Evolutionary conservation across 495 filamentous ascomycete genomes (phyloP), one percentile per base, ranked within the genome.

Genomic region (Mytilinidion resinicola): DNA sequence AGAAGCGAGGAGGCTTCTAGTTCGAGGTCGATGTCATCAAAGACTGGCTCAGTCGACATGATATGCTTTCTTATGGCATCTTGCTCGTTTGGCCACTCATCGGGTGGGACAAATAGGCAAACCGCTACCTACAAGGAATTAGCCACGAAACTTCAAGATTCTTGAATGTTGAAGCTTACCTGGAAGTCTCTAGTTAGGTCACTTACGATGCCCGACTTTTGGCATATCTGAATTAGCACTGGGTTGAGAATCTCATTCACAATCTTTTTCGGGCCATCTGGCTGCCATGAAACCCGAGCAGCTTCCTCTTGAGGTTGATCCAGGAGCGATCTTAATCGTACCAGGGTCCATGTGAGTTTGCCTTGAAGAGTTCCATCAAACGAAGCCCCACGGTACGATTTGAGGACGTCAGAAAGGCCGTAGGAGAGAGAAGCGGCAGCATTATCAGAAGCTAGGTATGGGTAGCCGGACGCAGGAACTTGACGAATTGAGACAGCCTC

Each of bases 81-180:
- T 4, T 62, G 30, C 17, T 62, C 56, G 12, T 11, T 10, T 9
- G 63, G 52, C 63, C 63, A 66, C 30, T 62, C 49, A 43, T 56
- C 25, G 4, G 55, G 47, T 1, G 46, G 25, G 7, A 59, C 62
- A 55, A 55, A 66, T 37, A 66, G 35, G 39, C 63, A 62, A 17
- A 66, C 47, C 11, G 56, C 63, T 25, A 66, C 52, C 63, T 66
- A 42, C 5, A 30, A 15, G n/a, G n/a, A 33, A n/a, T 65, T 14
- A 61, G 55, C 15, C 35, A 8, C 37, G 17, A 7, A 7, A 55
- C 5, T 11, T 15, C 17, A 5, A 33, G 10, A 25, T 21, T 6
- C 9, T 17, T 14, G 38, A 36, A 14, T 35, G 4, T 11, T 5
- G 20, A 9, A 34, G 15, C 54, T 12, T 60, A 67, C 64, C 64